Evolutionary conservation across 805 yeast species (phyloP), one percentile per base, ranked within the genome.

Genomic region (Komagataella populi): DNA sequence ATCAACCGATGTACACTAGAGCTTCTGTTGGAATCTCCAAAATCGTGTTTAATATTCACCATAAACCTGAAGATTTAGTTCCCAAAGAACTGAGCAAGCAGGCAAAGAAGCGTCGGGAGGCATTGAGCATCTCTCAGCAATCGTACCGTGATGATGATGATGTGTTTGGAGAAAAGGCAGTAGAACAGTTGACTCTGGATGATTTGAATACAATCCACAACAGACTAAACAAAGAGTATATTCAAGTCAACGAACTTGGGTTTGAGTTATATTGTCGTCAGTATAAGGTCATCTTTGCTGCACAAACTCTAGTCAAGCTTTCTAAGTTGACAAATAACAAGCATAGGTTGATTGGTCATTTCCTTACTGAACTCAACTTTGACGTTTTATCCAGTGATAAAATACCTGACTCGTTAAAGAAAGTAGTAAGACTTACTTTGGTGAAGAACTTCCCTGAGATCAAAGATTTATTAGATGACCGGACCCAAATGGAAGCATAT

Each of bases 1-100:
- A 78, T 6, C 79, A 84, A 39, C 88, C 95, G 3, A 75, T 84
- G 50, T 87, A 78, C 60, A 70, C 77, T n/a, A 76, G 93, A 51
- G 86, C 86, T 1, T 71, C 83, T 53, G 65, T 69, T 47, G 95
- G 93, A 1, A 76, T 88, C 43, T 66, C 82, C 23, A 66, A 72
- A 17, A 64, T 86, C 44, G 78, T 81, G 57, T 68, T 83, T 49
- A 76, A 73, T 43, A 50, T 59, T 14, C 64, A 67, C 43, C 20
- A 53, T 4, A 55, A 53, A 5, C 56, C 60, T 43, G 47, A 18
- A 17, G 51, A 48, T 16, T 22, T 44, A 14, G 50, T 49, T 6
- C 56, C 55, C 6, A 51, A 53, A 7, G 54, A 51, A 20, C 61
- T 58, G 52, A 67, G 60, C 50, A 81, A 78, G 60, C 78, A 78